Evolutionary conservation across 306 rosid species (phyloP), one percentile per base, ranked within the genome.

Genomic region (Bauhinia variegata): DNA sequence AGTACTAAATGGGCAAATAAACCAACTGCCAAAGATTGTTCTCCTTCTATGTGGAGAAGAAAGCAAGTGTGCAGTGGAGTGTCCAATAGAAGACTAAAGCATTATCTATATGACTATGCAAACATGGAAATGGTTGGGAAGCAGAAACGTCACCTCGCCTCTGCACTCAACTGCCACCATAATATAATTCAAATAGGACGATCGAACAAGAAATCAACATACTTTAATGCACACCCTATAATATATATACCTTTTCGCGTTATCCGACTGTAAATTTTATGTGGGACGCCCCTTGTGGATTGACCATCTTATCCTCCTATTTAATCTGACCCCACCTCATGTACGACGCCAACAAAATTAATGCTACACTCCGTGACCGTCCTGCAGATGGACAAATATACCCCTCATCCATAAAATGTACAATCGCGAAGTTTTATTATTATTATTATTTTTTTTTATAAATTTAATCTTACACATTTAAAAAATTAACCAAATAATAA

Each of bases 221-320:
- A n/a, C n/a, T n/a, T n/a, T n/a, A 54, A 64, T 72, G 72, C 80
- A 61, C 32, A 43, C 12, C 7, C 42, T 58, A 32, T 4, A n/a
- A n/a, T n/a, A n/a, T n/a, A n/a, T n/a, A n/a, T n/a, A 66, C 72
- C 65, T 59, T 56, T 63, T 66, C 63, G 65, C 79, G 68, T 13
- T 49, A 63, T 57, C 54, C 14, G 31, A 51, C 76, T 65, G 51
- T 69, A 64, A 38, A 23, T 23, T 36, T 34, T 42, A n/a, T n/a
- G 70, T 46, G 52, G 75, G 57, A 17, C 55, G 44, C 12, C 17
- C 7, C 11, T 11, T 39, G 19, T 66, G 15, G 65, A 73, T 64
- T 78, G 60, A 82, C 84, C 39, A 42, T 19, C 28, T 11, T 36
- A 50, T 56, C 78, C 79, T 52, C n/a, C 46, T 63, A 12, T 50